These are phyloP conservation scores for Didymella pinodella DNA, from an alignment of 2,329 filamentous ascomycete species.

Conservation along the genomic window DNA sequence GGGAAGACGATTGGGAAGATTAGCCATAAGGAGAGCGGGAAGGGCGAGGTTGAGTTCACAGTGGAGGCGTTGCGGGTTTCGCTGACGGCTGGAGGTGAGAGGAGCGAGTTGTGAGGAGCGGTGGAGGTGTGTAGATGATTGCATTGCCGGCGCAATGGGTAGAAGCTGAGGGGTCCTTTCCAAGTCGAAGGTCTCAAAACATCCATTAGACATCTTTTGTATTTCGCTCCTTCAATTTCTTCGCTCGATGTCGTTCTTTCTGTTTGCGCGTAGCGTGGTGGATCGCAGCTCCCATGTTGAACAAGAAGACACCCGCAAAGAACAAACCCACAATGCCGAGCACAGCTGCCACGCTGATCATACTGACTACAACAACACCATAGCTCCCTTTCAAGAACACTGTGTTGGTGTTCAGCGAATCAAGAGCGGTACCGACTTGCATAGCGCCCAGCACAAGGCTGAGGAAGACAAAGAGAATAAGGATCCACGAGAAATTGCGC, in stretches of 20 bases:
- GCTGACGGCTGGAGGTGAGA: conserved; percentile 21
- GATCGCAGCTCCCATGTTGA: conserved; percentile 50
- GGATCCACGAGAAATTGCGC: conserved; percentile 49
- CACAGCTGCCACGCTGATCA: conserved; percentile 42
- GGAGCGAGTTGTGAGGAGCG: conserved; percentile 38
- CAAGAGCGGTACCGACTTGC: conserved; percentile 47
- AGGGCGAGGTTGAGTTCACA: conserved; percentile 42
- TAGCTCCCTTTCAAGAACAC: conserved; percentile 40
- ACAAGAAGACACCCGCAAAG: conserved; percentile 47
- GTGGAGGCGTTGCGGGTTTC: conserved; percentile 42
- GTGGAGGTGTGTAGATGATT: neutral
- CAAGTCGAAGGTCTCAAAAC: no score
- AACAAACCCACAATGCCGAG: conserved; percentile 35
- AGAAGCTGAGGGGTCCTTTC: no score
- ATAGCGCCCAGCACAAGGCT: conserved; percentile 48
- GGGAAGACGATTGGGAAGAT: conserved; percentile 43
- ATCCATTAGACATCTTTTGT: neutral
- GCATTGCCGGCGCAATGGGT: neutral
- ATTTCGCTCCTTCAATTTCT: conserved; percentile 7
- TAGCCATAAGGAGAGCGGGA: conserved; percentile 30
- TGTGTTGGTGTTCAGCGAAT: conserved; percentile 32
- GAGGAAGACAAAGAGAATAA: conserved; percentile 51
- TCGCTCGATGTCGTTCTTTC: conserved; percentile 35
- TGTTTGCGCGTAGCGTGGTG: conserved; percentile 48
- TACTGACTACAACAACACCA: conserved; percentile 48